Conservation (phyloP, 2,329 filamentous ascomycete species). For the Talaromyces sp. region DNA sequence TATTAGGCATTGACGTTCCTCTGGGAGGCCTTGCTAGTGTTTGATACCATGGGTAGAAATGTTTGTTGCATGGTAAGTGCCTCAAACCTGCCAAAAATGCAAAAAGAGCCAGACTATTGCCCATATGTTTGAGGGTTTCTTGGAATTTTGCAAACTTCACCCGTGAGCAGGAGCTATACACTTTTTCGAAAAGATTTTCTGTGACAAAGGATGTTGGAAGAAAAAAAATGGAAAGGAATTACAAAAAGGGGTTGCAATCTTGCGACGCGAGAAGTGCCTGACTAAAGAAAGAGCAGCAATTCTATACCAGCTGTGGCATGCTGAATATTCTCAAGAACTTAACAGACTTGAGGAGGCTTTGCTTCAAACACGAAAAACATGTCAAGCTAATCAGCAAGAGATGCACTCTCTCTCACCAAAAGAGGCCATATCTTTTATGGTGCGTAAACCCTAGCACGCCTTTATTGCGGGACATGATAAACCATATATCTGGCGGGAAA, state of each 20-base stretch:
- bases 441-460: background rate
- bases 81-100: no score
- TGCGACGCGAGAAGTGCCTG: conserved; percentile 7
- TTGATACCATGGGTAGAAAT: no score
- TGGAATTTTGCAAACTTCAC: conserved; percentile 12
- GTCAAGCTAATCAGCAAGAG: conserved; percentile 1
- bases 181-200: background rate
- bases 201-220: background rate
- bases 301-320: background rate
- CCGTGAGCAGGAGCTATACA: conserved; percentile 9
- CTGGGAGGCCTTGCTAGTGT: no score
- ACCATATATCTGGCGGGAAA: conserved; percentile 10
- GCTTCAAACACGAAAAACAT: conserved; percentile 1
- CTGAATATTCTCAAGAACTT: background rate
- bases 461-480: conserved; percentile 10
- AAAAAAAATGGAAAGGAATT: background rate
- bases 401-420: conserved; percentile 5
- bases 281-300: background rate
- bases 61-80: no score
- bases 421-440: background rate
- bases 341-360: conserved; percentile 5
- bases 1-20: no score
- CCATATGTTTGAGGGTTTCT: background rate
- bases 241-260: conserved; percentile 1
- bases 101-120: no score